Conservation (phyloP, 306 rosid species). For the Pachyrhizus erosus region DNA sequence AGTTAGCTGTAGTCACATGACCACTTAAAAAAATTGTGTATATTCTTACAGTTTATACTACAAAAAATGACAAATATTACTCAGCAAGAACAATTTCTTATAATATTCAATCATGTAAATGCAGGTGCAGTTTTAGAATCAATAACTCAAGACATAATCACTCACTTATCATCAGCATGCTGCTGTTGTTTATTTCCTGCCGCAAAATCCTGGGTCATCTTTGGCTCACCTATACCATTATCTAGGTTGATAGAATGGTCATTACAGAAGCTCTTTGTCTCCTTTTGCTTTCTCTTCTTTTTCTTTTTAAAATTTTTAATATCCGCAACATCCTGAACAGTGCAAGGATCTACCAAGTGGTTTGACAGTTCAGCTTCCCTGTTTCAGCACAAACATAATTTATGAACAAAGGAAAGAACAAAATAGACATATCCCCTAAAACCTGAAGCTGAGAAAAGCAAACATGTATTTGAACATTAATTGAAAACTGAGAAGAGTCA, state of each 20-base stretch:
- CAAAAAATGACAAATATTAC: neutral
- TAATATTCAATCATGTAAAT: slow-evolving; percentile 1
- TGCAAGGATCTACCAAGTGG: slow-evolving; percentile 33
- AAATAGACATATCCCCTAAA: neutral
- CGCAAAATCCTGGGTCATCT: slow-evolving; percentile 36
- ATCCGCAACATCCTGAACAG: slow-evolving; percentile 36
- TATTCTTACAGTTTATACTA: neutral
- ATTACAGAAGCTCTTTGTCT: slow-evolving; percentile 36
- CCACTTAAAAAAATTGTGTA: neutral
- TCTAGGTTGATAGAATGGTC: slow-evolving; percentile 33
- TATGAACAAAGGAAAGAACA: slow-evolving; percentile 26
- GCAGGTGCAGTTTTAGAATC: neutral
- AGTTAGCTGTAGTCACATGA: neutral
- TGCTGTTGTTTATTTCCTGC: slow-evolving; percentile 36
- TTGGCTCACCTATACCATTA: slow-evolving; percentile 26
- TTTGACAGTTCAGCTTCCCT: slow-evolving; percentile 39
- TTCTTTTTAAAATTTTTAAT: slow-evolving; percentile 42
- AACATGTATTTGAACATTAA: slow-evolving; percentile 1
- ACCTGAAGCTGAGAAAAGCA: slow-evolving; percentile 20
- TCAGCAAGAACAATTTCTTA: slow-evolving; percentile 1
- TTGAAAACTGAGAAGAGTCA: slow-evolving; percentile 26
- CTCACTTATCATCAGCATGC: slow-evolving; percentile 49
- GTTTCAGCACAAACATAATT: slow-evolving; percentile 34
- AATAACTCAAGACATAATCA: slow-evolving; percentile 34
- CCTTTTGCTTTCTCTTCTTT: slow-evolving; percentile 42